Evolutionary conservation across 345 rosid genomes (phyloP), one percentile per base, ranked within the genome.

Genomic region (Heritiera littoralis): DNA sequence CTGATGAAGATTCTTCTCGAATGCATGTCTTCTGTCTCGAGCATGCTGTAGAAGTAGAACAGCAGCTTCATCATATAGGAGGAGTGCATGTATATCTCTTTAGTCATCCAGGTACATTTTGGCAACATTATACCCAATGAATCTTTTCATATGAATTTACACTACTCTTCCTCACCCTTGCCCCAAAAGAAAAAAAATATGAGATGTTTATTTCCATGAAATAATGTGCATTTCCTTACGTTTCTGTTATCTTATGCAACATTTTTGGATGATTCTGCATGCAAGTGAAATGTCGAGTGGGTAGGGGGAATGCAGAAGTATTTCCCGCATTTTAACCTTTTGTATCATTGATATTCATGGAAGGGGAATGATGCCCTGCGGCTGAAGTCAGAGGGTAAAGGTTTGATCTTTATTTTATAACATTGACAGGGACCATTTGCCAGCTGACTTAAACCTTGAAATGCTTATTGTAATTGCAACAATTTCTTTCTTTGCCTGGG

Each of bases 1-100:
- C 86, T 73, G 87, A 90, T 81, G 94, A 91, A 63, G 97, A 92
- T 84, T 90, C 97, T 78, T 94, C 91, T 77, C 91, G 90, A 58
- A 60, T 90, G 89, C 98, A 96, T 77, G 89, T 96, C 56, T 96
- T 96, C 86, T 96, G 99, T 86, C 98, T 96, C 75, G 93, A 96
- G 89, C 98, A 96, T 84, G 99, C 99, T 80, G 84, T 91, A 23
- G 98, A 94, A 85, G 93, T 92, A 66, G 98, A 94, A 79, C 88
- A 96, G 84, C 95, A 82, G 84, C 92, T 96, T 70, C 88, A 84
- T 41, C 84, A 83, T 72, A 86, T 91, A n/a, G 98, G 99, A 79
- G 99, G 98, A 54, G 94, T 87, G 75, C 78, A 90, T 80, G 83
- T 94, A 66, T 88, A 86, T 81, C 94, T 94, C 74, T 87, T 96